Conservation (phyloP, 2,329 filamentous ascomycete species). For the Helotiales sp. region DNA sequence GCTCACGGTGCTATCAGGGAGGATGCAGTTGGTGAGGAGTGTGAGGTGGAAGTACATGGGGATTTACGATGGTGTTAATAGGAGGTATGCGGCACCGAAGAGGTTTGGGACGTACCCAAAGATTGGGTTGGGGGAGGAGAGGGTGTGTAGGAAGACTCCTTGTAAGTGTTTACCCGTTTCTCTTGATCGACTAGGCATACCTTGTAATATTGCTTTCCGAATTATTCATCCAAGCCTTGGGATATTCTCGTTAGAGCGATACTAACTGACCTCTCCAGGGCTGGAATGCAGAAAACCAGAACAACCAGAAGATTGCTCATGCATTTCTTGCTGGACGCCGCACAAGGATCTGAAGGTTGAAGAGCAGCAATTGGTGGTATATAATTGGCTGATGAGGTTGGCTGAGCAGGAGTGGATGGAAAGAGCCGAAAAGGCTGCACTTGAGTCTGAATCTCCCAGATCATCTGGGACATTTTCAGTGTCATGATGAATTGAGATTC, state of each 20-base stretch:
- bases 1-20: slow-evolving; percentile 14
- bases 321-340: background rate
- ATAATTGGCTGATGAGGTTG: background rate
- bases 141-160: background rate
- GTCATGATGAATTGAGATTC: background rate
- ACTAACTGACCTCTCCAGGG: no score
- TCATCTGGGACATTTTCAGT: background rate
- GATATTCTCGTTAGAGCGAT: no score
- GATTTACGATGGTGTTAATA: background rate
- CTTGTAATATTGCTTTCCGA: no score
- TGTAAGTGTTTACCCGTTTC: no score
- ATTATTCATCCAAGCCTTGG: no score
- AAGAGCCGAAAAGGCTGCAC: background rate
- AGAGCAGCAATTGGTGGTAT: background rate
- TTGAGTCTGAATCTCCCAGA: background rate
- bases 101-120: background rate
- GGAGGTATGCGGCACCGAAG: background rate
- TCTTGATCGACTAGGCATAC: no score
- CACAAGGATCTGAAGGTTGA: background rate
- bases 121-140: background rate
- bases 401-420: background rate
- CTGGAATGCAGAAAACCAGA: background rate
- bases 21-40: slow-evolving; percentile 11
- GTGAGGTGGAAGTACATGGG: slow-evolving; percentile 10
- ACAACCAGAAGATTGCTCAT: background rate